phyloP scores from a whole-genome alignment of 2,329 filamentous ascomycete species.

The Aspergillus phoenicis region DNA sequence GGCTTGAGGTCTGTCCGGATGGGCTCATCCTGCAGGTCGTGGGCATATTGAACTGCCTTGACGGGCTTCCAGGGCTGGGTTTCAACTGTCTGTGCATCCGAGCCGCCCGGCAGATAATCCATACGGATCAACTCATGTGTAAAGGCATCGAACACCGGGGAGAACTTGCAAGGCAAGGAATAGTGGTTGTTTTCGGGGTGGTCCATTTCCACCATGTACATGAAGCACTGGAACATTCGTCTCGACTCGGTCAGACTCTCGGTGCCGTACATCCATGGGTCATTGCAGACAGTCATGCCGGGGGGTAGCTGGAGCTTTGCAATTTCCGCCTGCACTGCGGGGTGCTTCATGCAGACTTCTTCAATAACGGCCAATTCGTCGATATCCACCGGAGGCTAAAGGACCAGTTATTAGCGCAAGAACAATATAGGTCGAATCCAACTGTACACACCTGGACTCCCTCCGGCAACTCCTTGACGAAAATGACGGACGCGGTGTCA shows the following conservation, averaged over 20 bases:
- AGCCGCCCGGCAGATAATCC: conserved; percentile 68
- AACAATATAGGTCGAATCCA: not conserved
- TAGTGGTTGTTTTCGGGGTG: conserved; percentile 43
- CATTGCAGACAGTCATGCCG: conserved; percentile 59
- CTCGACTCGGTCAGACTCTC: conserved; percentile 42
- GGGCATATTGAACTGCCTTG: conserved; percentile 55
- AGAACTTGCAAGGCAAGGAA: conserved; percentile 40
- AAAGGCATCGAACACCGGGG: conserved; percentile 56
- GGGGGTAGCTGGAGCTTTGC: conserved; percentile 61
- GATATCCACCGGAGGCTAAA: conserved; percentile 60
- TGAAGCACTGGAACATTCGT: conserved; percentile 45
- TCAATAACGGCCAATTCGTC: conserved; percentile 63
- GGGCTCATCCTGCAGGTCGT: conserved; percentile 66
- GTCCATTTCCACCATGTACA: conserved; percentile 40
- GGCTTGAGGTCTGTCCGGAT: conserved; percentile 65
- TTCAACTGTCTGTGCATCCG: conserved; percentile 60
- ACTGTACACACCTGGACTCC: conserved; percentile 45
- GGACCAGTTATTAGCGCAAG: conserved; percentile 52
- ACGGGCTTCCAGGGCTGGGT: conserved; percentile 60
- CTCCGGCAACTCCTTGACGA: conserved; percentile 48
- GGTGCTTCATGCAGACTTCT: conserved; percentile 56
- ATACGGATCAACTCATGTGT: conserved; percentile 68
- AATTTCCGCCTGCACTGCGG: conserved; percentile 59
- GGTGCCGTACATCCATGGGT: conserved; percentile 70
- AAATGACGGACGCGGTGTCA: conserved; percentile 38